Evolutionary conservation across 148 eudicot species (phyloP), one percentile per base, ranked within the genome.

Genomic region (Fallopia convolvulus): DNA sequence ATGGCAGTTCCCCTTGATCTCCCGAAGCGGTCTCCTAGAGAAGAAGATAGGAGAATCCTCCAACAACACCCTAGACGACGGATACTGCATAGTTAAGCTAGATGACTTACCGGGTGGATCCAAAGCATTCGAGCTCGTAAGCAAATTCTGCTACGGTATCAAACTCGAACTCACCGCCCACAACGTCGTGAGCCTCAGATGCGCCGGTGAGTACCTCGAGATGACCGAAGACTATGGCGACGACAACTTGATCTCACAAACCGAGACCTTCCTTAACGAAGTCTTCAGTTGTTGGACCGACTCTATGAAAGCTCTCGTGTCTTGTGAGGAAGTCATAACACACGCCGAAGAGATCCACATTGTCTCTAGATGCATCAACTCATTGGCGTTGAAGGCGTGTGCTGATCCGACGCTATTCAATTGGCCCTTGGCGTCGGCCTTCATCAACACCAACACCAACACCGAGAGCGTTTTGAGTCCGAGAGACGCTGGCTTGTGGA

Each of bases 191-290:
- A 82, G 79, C 72, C 83, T 91, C 5, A 77, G 95, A 65, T 91
- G 95, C 82, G 95, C 95, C 30, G 86, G 83, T 8, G 95, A 91
- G 77, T 89, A 78, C 74, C 91, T 91, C 8, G 83, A 89, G 46
- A 91, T 91, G 95, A 82, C 80, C 13, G 95, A 91, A 80, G 92
- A 91, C 12, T 85, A 79, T 58, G 95, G 95, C 1, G 95, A 89
- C 15, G 95, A 87, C 46, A 91, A 91, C 70, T 87, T 91, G 20
- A 86, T 89, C 77, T 80, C 85, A 30, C 88, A 81, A 76, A 80
- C 91, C 0, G 92, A 91, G 75, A 30, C 72, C 30, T 91, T 91
- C 75, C 79, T 89, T 0, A 86, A 84, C 18, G 87, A 89, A 79
- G 88, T 91, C 6, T 87, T 91, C n/a, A 81, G 82, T 13, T 87